Percentiles rank a stretch among this genome's conserved stretches.
Conservation (phyloP, 1,284 basidiomycete species). For the Wallemia ichthyophaga region DNA sequence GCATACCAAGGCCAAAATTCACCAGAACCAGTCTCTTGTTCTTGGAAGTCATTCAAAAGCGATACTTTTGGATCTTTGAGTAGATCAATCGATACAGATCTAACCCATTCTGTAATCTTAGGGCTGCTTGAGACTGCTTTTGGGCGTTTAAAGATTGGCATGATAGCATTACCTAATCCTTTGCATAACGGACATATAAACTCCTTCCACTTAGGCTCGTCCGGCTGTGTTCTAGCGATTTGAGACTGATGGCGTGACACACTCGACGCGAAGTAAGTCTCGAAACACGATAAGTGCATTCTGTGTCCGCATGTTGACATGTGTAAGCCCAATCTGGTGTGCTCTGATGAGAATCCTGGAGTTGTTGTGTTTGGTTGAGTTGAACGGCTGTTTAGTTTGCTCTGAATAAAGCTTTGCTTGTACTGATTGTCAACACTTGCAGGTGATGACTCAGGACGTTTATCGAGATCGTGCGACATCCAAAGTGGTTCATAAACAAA, state of each 20-base stretch:
- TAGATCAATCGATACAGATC: constrained; percentile 43
- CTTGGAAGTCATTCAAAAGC: constrained; percentile 2
- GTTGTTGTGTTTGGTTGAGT: constrained; percentile 17
- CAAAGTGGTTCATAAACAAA: constrained; percentile 46
- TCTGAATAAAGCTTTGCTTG: neutral
- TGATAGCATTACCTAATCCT: constrained; percentile 71
- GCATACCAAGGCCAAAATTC: constrained; percentile 5
- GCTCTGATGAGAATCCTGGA: constrained; percentile 38
- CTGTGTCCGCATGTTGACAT: constrained; percentile 79
- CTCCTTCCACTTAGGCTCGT: constrained; percentile 68
- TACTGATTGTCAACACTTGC: neutral
- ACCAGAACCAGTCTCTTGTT: neutral
- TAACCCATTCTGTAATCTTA: constrained; percentile 43
- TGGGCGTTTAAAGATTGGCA: constrained; percentile 33
- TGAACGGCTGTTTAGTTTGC: neutral
- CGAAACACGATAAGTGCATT: constrained; percentile 92
- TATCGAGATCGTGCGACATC: constrained; percentile 20
- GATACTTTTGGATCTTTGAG: constrained; percentile 12
- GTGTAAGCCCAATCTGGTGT: constrained; percentile 55
- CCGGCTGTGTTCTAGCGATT: constrained; percentile 75
- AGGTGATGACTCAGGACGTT: neutral
- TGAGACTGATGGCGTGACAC: constrained; percentile 67
- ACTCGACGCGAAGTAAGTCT: constrained; percentile 60
- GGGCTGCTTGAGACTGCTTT: constrained; percentile 13
- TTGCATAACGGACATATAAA: constrained; percentile 98